Base-by-base conservation (phyloP, 1,139 yeast genomes). In the Pichia sp. region DNA sequence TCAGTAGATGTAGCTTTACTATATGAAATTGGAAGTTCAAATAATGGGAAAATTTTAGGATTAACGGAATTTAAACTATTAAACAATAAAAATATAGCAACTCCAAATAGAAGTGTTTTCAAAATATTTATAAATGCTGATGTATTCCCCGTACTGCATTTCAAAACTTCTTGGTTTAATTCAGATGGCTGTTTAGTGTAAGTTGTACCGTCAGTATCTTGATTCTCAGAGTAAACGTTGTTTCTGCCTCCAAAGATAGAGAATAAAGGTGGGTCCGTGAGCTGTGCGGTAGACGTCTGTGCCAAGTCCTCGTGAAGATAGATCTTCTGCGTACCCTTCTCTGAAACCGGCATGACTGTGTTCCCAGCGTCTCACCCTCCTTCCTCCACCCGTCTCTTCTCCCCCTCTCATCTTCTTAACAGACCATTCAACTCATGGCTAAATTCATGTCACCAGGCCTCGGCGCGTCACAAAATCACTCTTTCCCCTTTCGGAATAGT, bases 191-290 rank as follows among this genome's bases (percentile, higher is more conserved):
- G n/a, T 6, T 6, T 13, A 19, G 18, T 18, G 7, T 11, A 10
- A 18, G 7, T n/a, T 6, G 15, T 21, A 18, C 31, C 31, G 22
- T 18, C 6, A 19, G 15, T 29, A 7, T 42, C 53, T 25, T 50
- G 52, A 22, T 48, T 51, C 20, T 45, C 50, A 26, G 48, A 49
- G 29, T 46, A 44, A 11, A 47, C 43, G 15, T 44, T 50, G 19
- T 41, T 43, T 23, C 47, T 42, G 43, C 72, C 67, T 37, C 73
- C 69, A 51, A 69, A 75, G 37, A 74, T 68, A 6, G 73, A 66
- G 53, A 70, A 74, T 42, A 75, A 60, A 14, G 72, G 65, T 1
- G 79, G 76, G 39, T 68, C 66, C 24, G 77, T 72, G 43, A 74
- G 62, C 48, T 72, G 72, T 41, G 68, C 50, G 18, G 31, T 29